Percentiles rank a stretch among this genome's conserved stretches.
Evolutionary conservation across 2,329 filamentous ascomycete genomes (phyloP).

Genomic region (Phaeosphaeria sp.): DNA sequence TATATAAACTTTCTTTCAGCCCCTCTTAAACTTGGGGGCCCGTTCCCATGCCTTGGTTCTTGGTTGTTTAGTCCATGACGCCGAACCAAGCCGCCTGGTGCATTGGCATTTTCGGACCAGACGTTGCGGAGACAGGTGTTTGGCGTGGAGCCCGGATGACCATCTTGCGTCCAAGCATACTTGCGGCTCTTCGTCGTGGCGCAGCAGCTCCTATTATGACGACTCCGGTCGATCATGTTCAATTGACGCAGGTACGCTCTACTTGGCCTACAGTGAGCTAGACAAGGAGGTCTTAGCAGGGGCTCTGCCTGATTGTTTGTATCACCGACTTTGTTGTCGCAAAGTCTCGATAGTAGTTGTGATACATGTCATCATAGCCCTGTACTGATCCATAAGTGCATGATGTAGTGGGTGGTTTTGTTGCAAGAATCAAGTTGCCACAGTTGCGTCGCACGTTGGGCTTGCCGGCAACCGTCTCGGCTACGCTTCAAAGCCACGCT

Average conservation of each 20-base stretch:
- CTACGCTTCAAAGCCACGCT: background rate
- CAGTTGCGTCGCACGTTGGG: background rate
- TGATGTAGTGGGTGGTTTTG: background rate
- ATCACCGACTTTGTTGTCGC: background rate
- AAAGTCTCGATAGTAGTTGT: background rate
- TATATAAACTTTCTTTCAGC: background rate
- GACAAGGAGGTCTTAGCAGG: background rate
- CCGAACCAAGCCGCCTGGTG: background rate
- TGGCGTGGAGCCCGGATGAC: background rate
- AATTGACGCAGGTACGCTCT: background rate
- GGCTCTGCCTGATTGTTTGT: background rate
- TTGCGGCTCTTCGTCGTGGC: background rate
- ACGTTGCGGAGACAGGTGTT: background rate
- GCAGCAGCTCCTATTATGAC: background rate
- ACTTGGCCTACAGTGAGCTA: background rate
- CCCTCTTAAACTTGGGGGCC: background rate
- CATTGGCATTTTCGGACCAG: constrained; percentile 4
- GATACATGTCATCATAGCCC: background rate
- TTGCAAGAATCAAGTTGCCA: background rate
- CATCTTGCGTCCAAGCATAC: background rate
- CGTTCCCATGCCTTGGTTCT: background rate
- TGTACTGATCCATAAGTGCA: background rate
- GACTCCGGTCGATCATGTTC: background rate
- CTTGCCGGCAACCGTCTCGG: background rate
- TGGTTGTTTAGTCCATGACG: constrained; percentile 1